These are phyloP conservation scores for Pichia deserticola DNA, from an alignment of 805 yeast genomes.

Conservation along the genomic window DNA sequence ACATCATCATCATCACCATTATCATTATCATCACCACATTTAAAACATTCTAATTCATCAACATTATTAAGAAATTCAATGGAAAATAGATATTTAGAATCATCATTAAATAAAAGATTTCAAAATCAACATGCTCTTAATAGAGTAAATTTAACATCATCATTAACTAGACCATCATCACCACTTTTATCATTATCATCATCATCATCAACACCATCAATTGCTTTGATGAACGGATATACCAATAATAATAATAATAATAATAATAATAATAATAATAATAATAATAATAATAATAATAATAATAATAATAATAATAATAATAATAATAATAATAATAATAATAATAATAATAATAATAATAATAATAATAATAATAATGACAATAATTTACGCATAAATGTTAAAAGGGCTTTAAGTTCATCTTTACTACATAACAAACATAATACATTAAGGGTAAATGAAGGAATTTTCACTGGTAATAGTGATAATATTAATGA, in stretches of 20 bases:
- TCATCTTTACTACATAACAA: neutral
- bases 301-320: too few species aligned
- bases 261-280: too few species aligned
- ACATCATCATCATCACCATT: neutral
- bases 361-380: too few species aligned
- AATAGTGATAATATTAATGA: neutral
- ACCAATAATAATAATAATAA: too few species aligned
- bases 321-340: too few species aligned
- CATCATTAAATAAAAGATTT: neutral
- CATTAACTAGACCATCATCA: neutral
- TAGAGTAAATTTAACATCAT: neutral
- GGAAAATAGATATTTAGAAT: neutral
- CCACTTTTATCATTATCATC: neutral
- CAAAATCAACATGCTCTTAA: too few species aligned
- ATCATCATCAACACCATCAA: neutral
- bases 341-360: too few species aligned
- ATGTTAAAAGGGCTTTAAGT: neutral
- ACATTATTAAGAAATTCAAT: neutral
- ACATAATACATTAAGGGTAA: neutral
- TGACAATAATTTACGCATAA: neutral
- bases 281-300: too few species aligned
- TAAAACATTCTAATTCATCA: too few species aligned
- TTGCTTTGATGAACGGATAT: neutral
- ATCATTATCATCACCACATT: neutral
- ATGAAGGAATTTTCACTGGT: neutral